A percentile compares a stretch with the other conserved stretches of the same genome.
Conservation (phyloP, 495 filamentous ascomycete genomes). For the Friedmanniomyces endolithicus region DNA sequence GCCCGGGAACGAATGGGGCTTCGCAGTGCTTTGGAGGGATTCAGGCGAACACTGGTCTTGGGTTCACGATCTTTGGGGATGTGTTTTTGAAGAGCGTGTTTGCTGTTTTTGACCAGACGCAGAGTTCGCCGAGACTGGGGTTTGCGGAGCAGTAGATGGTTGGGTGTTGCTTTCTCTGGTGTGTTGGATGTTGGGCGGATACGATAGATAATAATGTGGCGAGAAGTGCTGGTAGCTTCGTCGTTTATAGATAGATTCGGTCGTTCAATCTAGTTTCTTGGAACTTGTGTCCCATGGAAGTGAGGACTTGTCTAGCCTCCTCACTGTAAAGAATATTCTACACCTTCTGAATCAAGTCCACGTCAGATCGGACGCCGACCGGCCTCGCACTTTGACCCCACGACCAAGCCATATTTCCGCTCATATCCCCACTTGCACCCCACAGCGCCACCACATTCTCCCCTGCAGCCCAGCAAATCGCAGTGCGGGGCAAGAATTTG, state of each 20-base stretch:
- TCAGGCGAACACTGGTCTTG: constrained; percentile 44
- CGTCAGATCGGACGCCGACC: too few species aligned
- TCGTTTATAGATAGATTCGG: background rate
- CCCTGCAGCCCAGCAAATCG: too few species aligned
- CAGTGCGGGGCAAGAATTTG: too few species aligned
- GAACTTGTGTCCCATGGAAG: too few species aligned
- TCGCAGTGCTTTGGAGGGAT: constrained; percentile 31
- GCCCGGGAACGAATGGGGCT: constrained; percentile 4
- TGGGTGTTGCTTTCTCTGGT: background rate
- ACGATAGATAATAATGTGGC: background rate
- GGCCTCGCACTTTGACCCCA: too few species aligned
- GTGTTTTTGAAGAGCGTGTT: constrained; percentile 70
- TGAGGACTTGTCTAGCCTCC: too few species aligned
- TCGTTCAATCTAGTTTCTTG: background rate
- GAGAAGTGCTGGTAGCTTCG: background rate
- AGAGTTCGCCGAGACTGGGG: background rate
- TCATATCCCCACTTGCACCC: too few species aligned
- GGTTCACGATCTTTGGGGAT: constrained; percentile 62
- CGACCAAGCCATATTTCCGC: too few species aligned
- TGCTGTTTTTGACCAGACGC: constrained; percentile 51
- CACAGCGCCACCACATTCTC: too few species aligned
- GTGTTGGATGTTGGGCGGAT: background rate
- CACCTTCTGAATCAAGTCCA: too few species aligned
- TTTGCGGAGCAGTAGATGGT: constrained; percentile 4
- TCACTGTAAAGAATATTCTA: too few species aligned